Percentiles rank a stretch among this genome's conserved stretches.
These are phyloP conservation scores for Tricholoma matsutake DNA, from an alignment of 768 basidiomycete genomes.

Conservation along the genomic window DNA sequence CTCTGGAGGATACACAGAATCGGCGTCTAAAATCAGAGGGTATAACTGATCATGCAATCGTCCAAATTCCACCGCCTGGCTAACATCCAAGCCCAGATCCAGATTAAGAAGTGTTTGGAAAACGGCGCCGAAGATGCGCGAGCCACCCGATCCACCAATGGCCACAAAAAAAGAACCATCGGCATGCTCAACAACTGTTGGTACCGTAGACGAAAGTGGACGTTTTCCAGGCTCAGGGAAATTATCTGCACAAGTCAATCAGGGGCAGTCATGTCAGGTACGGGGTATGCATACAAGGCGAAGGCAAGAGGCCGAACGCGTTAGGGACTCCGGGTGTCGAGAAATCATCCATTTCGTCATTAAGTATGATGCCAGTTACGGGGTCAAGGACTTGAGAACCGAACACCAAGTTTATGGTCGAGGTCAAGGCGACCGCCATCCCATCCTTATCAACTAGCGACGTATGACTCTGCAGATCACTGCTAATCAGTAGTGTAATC, in stretches of 20 bases:
- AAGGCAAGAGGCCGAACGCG: constrained; percentile 77
- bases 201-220: constrained; percentile 81
- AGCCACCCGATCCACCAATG: constrained; percentile 86
- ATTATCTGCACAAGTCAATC: constrained; percentile 53
- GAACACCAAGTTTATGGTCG: constrained; percentile 88
- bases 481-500: constrained; percentile 1
- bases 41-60: constrained; percentile 87
- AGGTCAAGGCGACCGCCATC: constrained; percentile 84
- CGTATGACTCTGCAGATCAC: constrained; percentile 64
- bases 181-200: constrained; percentile 74
- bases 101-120: constrained; percentile 79
- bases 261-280: not conserved
- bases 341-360: constrained; percentile 97
- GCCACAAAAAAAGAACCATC: constrained; percentile 73
- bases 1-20: constrained; percentile 54
- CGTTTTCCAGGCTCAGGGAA: constrained; percentile 88
- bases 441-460: constrained; percentile 81
- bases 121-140: constrained; percentile 76
- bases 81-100: constrained; percentile 79
- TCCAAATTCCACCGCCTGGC: constrained; percentile 79
- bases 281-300: constrained; percentile 57
- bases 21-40: constrained; percentile 58
- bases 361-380: constrained; percentile 84
- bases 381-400: constrained; percentile 87
- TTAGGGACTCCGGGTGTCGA: constrained; percentile 83